Conservation (phyloP, 2,329 filamentous ascomycete genomes). For the Westerdykella sp. region DNA sequence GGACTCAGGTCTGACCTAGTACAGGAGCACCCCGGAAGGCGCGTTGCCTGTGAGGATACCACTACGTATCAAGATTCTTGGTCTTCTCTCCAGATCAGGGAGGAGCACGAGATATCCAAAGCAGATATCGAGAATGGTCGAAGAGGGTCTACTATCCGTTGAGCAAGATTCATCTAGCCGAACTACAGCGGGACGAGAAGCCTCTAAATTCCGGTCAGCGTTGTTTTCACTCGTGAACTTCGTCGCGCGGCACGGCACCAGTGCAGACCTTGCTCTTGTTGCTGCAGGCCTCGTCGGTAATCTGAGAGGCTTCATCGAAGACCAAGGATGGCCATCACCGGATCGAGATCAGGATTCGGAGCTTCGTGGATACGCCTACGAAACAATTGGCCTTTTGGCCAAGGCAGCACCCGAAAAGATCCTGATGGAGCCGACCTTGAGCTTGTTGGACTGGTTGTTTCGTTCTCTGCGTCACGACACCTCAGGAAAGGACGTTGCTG, state of each 20-base stretch:
- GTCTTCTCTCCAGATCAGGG: conserved; percentile 69
- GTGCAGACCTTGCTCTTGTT: conserved; percentile 56
- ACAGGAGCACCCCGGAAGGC: conserved; percentile 35
- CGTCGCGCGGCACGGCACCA: conserved; percentile 67
- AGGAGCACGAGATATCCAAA: conserved; percentile 63
- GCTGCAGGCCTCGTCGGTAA: conserved; percentile 62
- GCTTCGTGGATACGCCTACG: conserved; percentile 76
- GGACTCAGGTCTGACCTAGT: conserved; percentile 2
- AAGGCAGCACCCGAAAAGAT: conserved; percentile 57
- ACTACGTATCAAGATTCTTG: conserved; percentile 71
- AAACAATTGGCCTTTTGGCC: conserved; percentile 78
- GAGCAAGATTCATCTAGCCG: conserved; percentile 27
- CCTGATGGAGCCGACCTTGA: conserved; percentile 46
- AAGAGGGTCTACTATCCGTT: conserved; percentile 54
- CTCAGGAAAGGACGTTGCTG: conserved; percentile 64
- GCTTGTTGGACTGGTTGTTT: conserved; percentile 71
- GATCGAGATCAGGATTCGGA: conserved; percentile 51
- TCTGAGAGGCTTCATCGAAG: conserved; percentile 66
- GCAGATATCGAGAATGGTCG: conserved; percentile 63
- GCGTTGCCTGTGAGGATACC: conserved; percentile 51
- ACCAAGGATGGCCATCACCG: conserved; percentile 75
- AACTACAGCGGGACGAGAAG: conserved; percentile 60
- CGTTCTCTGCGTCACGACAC: conserved; percentile 74
- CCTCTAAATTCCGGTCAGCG: conserved; percentile 70
- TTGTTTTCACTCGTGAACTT: conserved; percentile 84